A percentile compares a stretch with the other conserved stretches of the same genome.
These are phyloP conservation scores for Xylariaceae sp. DNA, from an alignment of 2,329 filamentous ascomycete genomes.

Conservation along the genomic window DNA sequence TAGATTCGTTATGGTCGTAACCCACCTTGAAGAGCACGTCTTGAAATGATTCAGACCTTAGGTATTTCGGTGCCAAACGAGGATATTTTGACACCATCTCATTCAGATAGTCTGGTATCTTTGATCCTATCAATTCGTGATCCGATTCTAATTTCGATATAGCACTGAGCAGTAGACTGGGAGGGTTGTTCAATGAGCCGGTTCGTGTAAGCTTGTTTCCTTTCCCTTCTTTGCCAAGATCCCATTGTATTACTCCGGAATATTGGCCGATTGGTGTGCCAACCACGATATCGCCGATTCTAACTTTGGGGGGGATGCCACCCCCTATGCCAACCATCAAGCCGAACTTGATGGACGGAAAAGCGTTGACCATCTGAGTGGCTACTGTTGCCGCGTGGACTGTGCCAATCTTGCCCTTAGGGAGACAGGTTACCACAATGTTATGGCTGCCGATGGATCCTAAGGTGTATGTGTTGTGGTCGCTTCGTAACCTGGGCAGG, in stretches of 20 bases:
- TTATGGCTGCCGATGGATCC: constrained; percentile 33
- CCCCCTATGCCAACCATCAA: constrained; percentile 53
- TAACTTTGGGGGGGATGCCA: constrained; percentile 31
- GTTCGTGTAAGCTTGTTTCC: constrained; percentile 27
- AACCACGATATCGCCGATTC: constrained; percentile 40
- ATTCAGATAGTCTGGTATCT: constrained; percentile 29
- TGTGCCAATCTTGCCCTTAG: constrained; percentile 42
- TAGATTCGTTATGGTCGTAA: constrained; percentile 11
- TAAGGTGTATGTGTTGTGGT: constrained; percentile 31
- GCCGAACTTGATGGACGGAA: constrained; percentile 45
- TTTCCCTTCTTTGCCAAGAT: constrained; percentile 31
- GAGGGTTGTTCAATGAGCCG: constrained; percentile 31
- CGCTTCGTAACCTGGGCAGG: constrained; percentile 4
- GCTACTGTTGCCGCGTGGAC: constrained; percentile 43
- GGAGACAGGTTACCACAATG: constrained; percentile 34
- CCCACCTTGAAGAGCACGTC: constrained; percentile 28
- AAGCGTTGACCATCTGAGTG: constrained; percentile 41
- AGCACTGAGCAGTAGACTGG: constrained; percentile 29
- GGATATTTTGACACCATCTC: constrained; percentile 29
- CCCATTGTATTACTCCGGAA: constrained; percentile 37
- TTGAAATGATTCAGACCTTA: constrained; percentile 22
- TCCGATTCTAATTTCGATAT: constrained; percentile 21
- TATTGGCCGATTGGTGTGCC: constrained; percentile 21
- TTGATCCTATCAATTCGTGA: constrained; percentile 19
- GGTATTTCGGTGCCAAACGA: constrained; percentile 26